A percentile compares a stretch with the other conserved stretches of the same genome.
These are phyloP conservation scores for Lepidium africanum DNA, from an alignment of 345 rosid genomes.

Conservation along the genomic window DNA sequence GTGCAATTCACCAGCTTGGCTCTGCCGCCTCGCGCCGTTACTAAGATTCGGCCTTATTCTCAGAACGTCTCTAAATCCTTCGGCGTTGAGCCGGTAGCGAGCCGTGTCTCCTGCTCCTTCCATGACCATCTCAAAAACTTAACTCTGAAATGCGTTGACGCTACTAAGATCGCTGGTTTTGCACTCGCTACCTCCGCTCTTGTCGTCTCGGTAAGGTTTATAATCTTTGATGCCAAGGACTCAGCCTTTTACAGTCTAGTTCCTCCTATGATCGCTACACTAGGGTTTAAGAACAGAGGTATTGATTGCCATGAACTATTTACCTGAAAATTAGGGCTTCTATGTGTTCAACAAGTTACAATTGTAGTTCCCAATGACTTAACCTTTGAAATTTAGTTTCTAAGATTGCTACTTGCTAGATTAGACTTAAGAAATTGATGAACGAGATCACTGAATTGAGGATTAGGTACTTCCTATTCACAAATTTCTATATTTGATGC, in stretches of 20 bases:
- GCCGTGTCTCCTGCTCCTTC: constrained; percentile 60
- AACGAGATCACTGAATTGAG: not conserved
- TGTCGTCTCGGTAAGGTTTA: constrained; percentile 50
- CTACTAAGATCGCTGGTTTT: constrained; percentile 58
- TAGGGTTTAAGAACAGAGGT: not conserved
- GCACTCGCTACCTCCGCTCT: constrained; percentile 81
- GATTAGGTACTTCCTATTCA: not conserved
- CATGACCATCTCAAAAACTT: constrained; percentile 52
- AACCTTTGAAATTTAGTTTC: not conserved
- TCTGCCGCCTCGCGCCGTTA: constrained; percentile 23
- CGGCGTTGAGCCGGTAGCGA: constrained; percentile 35
- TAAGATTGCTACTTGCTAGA: not conserved
- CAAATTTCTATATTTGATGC: not conserved
- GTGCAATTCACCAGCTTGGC: constrained; percentile 29
- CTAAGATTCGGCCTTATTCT: constrained; percentile 39
- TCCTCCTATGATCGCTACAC: not conserved
- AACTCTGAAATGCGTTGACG: constrained; percentile 51
- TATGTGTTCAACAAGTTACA: not conserved
- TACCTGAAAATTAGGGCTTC: not conserved
- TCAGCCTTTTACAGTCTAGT: not conserved
- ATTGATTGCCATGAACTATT: not conserved
- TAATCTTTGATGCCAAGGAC: not conserved
- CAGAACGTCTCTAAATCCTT: constrained; percentile 44
- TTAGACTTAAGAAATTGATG: not conserved
- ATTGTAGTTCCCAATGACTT: not conserved